Evolutionary conservation across 345 rosid species (phyloP), one percentile per base, ranked within the genome.

Genomic region (Eucalyptus coolabah): DNA sequence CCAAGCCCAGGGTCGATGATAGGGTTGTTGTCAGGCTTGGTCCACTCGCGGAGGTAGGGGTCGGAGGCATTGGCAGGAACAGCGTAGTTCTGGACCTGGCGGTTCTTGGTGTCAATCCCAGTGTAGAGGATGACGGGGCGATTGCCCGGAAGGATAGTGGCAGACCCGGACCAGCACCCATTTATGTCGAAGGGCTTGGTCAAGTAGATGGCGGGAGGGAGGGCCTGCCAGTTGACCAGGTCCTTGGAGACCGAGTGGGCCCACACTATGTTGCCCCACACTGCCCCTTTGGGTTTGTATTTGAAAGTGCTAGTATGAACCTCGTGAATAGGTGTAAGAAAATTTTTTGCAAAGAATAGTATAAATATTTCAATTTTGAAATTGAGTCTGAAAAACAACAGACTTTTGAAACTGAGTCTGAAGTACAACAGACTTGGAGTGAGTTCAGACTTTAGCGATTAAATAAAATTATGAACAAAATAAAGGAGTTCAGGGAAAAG

Each of bases 261-360:
- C 99, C 99, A 98, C 2, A 98, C 94, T 16, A 97, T 96, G 91
- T 97, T 96, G n/a, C 99, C 99, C 99, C 99, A 98, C 6, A 97
- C 98, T 6, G 98, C 93, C 19, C 98, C 96, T 86, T 95, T 92
- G 49, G 99, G 96, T 81, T 97, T 97, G 89, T 96, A 97, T 44
- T 44, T 15, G 37, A 69, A 45, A 45, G 47, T 45, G 47, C 47
- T 45, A 45, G 47, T 45, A 45, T 45, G 47, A 45, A 45, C 47
- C 11, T 45, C 47, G 47, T 45, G 47, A 45, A 45, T 45, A 45
- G 47, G 47, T 45, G 47, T 45, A 45, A 45, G 47, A 45, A 45
- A 9, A 1, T 9, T 45, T 44, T 45, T 45, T 45, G 47, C 47
- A 45, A 45, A 45, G 11, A 45, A 45, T 45, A 45, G 47, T 45